Base-by-base conservation (phyloP, 345 rosid species). In the Ceriops decandra region DNA sequence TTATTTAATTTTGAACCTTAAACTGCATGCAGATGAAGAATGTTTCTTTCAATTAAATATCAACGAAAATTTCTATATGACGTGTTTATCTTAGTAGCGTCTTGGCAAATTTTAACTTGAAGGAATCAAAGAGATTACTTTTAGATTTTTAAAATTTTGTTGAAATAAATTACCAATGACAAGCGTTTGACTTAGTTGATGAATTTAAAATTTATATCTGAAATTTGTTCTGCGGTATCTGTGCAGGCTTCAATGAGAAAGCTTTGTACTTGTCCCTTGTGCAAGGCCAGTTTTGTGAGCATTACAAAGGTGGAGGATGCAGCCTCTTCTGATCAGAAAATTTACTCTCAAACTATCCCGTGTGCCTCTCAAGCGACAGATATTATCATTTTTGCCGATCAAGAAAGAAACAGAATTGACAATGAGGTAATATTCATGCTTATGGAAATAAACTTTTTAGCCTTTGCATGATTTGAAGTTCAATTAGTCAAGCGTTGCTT, bases 331-430 rank as follows among this genome's bases (percentile, higher is more conserved):
- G 99, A 95, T 84, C 99, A 95, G 76, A 95, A 91, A 76, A 88
- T 90, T 73, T 95, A 88, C 67, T 91, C 97, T 59, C 97, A 91
- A 81, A 90, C 93, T 56, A 78, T 87, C 58, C 99, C 98, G 9
- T 76, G 74, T 77, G 72, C 79, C 57, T 65, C 72, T 58, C 81
- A 87, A 64, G 62, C 81, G 33, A 74, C 63, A 10, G 82, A 84
- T 77, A 73, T 72, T 51, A 80, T 78, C 64, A 47, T 87, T 69
- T 68, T 82, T 35, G 64, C 81, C 51, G 79, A 75, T 77, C 85
- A 68, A 56, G 91, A 75, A 72, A 79, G 80, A 67, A 68, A 22
- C 6, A 36, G 61, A 59, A 75, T 73, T 75, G 81, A 65, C 70
- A 71, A 77, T 17, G 80, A 83, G 96, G 96, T 88, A 85, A 36